Percentiles rank a stretch among this genome's conserved stretches.
These are phyloP conservation scores for Lablab purpureus DNA, from an alignment of 306 rosid species.

Conservation along the genomic window DNA sequence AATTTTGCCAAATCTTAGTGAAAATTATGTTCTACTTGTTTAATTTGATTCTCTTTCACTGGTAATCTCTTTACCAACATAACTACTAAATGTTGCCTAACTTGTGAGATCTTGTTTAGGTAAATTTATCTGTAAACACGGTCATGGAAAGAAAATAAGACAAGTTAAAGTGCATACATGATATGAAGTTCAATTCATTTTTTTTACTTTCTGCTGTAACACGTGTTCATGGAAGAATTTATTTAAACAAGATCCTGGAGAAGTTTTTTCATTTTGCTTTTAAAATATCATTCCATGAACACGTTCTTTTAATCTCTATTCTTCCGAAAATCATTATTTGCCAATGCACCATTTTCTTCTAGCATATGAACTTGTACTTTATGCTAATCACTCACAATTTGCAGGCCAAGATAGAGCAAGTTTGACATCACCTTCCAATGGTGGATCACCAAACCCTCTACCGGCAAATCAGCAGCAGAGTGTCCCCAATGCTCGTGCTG, in stretches of 20 bases:
- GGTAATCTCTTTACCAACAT: neutral
- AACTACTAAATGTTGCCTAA: neutral
- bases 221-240: neutral
- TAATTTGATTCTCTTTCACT: slow-evolving; percentile 9
- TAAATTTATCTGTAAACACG: too few relatives aligned
- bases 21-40: neutral
- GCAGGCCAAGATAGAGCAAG: slow-evolving; percentile 62
- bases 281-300: neutral
- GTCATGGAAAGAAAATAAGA: neutral
- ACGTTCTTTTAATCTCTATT: neutral
- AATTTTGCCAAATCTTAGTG: slow-evolving; percentile 6
- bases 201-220: neutral
- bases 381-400: slow-evolving; percentile 36
- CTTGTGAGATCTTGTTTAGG: too few relatives aligned
- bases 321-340: neutral
- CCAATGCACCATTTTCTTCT: neutral
- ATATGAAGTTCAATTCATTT: neutral
- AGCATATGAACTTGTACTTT: slow-evolving; percentile 8
- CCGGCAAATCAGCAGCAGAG: slow-evolving; percentile 63
- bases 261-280: neutral
- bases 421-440: slow-evolving; percentile 50
- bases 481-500: slow-evolving; percentile 45
- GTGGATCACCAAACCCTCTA: slow-evolving; percentile 55
- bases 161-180: neutral
- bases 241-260: neutral